Evolutionary conservation across 2,329 filamentous ascomycete genomes (phyloP).

Genomic region (Colletotrichum viniferum): DNA sequence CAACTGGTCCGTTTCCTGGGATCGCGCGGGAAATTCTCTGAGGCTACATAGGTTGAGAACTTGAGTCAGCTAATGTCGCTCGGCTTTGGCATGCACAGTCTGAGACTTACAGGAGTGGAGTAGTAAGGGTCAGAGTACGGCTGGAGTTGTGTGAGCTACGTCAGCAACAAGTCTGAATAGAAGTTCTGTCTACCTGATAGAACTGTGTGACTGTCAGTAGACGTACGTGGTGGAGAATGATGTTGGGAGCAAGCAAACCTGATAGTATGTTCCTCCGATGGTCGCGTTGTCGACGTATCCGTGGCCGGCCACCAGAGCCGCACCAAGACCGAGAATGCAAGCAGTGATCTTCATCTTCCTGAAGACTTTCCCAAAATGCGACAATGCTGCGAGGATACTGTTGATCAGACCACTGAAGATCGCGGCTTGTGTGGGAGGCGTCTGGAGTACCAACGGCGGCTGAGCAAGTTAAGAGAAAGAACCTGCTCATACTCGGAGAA

Average conservation of each 20-base stretch:
- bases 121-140: conserved; percentile 27
- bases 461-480: not conserved
- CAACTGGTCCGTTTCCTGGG: conserved; percentile 62
- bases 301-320: conserved; percentile 49
- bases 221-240: fast-evolving
- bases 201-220: conserved; percentile 26
- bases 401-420: not conserved
- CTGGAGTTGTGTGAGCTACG: not conserved
- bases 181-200: conserved; percentile 30
- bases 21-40: conserved; percentile 56
- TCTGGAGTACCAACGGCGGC: not conserved
- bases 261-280: conserved; percentile 44
- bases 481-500: not conserved
- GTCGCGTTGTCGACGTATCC: conserved; percentile 52
- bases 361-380: not conserved
- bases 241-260: conserved; percentile 24
- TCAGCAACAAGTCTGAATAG: not conserved
- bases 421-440: not conserved
- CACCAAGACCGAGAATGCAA: conserved; percentile 30
- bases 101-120: not conserved
- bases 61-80: not conserved
- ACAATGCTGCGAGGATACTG: not conserved
- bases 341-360: conserved; percentile 3
- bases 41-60: not conserved
- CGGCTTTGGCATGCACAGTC: not conserved